Conservation (phyloP, 352 stramenopile species). For the Pythium grandisporangium region DNA sequence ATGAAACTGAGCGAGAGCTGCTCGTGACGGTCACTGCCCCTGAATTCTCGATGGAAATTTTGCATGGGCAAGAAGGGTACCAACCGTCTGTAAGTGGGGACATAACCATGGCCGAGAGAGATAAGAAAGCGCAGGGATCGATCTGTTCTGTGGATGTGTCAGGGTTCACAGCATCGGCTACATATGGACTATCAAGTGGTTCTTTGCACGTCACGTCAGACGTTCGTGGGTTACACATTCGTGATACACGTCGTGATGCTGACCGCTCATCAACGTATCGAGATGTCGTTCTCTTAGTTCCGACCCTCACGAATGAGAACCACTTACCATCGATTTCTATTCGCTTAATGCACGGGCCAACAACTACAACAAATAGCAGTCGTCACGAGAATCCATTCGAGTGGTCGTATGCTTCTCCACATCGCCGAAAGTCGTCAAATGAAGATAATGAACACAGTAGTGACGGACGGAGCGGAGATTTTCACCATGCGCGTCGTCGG, state of each 20-base stretch:
- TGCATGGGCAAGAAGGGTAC: slow-evolving; percentile 69
- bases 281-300: slow-evolving; percentile 66
- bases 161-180: slow-evolving; percentile 24
- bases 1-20: slow-evolving; percentile 42
- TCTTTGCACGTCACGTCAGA: slow-evolving; percentile 37
- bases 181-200: slow-evolving; percentile 45
- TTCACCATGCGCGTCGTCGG: too few species aligned
- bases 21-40: slow-evolving; percentile 48
- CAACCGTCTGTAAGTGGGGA: slow-evolving; percentile 69
- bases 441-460: background rate
- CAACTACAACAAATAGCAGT: slow-evolving; percentile 25
- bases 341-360: slow-evolving; percentile 38
- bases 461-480: too few species aligned
- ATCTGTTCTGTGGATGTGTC: slow-evolving; percentile 57
- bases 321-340: slow-evolving; percentile 60
- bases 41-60: slow-evolving; percentile 73
- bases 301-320: slow-evolving; percentile 18
- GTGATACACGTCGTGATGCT: slow-evolving; percentile 48
- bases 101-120: slow-evolving; percentile 58
- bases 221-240: slow-evolving; percentile 50
- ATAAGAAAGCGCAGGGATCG: slow-evolving; percentile 57
- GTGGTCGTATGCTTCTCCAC: slow-evolving; percentile 12
- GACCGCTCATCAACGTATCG: slow-evolving; percentile 55
- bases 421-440: background rate
- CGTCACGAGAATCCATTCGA: slow-evolving; percentile 14